Percentiles rank a stretch among this genome's conserved stretches.
Conservation (phyloP, 495 filamentous ascomycete species). For the Trichoderma gamsii region DNA sequence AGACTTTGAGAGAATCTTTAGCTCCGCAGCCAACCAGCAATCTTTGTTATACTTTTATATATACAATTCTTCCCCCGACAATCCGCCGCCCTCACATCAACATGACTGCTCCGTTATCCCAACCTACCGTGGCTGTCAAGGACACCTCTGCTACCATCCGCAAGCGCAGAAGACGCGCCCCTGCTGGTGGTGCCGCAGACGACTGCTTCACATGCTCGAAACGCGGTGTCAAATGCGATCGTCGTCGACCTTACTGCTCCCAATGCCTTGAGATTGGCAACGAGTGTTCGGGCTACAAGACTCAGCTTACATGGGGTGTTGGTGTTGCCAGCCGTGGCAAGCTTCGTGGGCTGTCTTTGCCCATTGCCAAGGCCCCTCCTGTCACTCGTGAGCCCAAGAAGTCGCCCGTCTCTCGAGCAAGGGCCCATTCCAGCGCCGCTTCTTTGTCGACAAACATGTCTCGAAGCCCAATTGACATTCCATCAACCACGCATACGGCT, state of each 20-base stretch:
- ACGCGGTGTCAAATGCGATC: slow-evolving; percentile 77
- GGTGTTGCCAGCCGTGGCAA: slow-evolving; percentile 96
- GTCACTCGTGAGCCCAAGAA: slow-evolving; percentile 43
- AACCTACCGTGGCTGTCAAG: slow-evolving; percentile 27
- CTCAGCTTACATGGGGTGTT: slow-evolving; percentile 94
- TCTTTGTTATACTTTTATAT: background rate
- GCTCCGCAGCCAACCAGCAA: background rate
- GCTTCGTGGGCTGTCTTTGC: slow-evolving; percentile 79
- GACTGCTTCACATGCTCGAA: slow-evolving; percentile 94
- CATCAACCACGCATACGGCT: slow-evolving; percentile 9
- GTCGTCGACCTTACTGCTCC: slow-evolving; percentile 88
- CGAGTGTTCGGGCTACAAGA: slow-evolving; percentile 96
- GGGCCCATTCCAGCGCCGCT: slow-evolving; percentile 33
- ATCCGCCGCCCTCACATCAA: slow-evolving; percentile 17
- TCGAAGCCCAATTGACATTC: slow-evolving; percentile 15
- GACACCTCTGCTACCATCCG: slow-evolving; percentile 42
- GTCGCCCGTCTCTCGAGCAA: slow-evolving; percentile 30
- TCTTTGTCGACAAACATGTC: background rate
- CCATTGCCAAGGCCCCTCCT: slow-evolving; percentile 68
- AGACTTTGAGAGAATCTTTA: background rate
- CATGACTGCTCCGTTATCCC: slow-evolving; percentile 43
- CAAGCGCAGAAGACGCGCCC: slow-evolving; percentile 82
- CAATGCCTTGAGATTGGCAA: slow-evolving; percentile 87
- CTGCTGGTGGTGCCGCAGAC: slow-evolving; percentile 82
- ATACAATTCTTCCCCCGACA: background rate